Conservation (phyloP, 345 rosid species). For the Lagerstroemia speciosa region DNA sequence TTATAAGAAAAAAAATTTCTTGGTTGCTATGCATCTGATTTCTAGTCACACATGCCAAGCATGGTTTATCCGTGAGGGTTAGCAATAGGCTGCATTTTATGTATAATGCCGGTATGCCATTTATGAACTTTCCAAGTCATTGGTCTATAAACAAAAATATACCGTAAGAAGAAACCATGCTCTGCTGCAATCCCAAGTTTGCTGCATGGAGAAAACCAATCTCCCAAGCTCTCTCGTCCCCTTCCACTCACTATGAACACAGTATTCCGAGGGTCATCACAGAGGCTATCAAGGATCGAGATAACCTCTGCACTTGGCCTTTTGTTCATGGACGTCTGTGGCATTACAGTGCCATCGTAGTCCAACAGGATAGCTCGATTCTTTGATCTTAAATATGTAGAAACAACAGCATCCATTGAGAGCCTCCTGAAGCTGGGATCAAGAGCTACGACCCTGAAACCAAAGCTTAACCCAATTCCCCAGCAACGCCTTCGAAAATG, state of each 20-base stretch:
- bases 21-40: too few relatives aligned
- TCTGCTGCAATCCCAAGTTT: conserved; percentile 66
- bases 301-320: conserved; percentile 43
- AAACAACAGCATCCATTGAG: conserved; percentile 40
- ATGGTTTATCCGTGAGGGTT: background rate
- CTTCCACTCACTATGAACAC: conserved; percentile 71
- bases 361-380: conserved; percentile 59
- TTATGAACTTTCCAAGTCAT: background rate
- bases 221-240: conserved; percentile 50
- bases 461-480: conserved; percentile 73
- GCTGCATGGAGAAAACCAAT: conserved; percentile 57
- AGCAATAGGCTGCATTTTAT: background rate
- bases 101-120: background rate
- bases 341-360: conserved; percentile 70
- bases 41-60: background rate
- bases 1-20: too few relatives aligned
- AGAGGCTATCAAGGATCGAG: conserved; percentile 43
- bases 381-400: conserved; percentile 49
- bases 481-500: conserved; percentile 64
- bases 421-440: conserved; percentile 62
- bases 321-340: conserved; percentile 61
- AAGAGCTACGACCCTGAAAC: conserved; percentile 72
- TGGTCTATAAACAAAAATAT: conserved; percentile 4
- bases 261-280: conserved; percentile 40
- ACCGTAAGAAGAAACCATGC: conserved; percentile 66